A percentile compares a stretch with the other conserved stretches of the same genome.
Conservation (phyloP, 495 filamentous ascomycete species). For the Lasiosphaeriaceae sp. region DNA sequence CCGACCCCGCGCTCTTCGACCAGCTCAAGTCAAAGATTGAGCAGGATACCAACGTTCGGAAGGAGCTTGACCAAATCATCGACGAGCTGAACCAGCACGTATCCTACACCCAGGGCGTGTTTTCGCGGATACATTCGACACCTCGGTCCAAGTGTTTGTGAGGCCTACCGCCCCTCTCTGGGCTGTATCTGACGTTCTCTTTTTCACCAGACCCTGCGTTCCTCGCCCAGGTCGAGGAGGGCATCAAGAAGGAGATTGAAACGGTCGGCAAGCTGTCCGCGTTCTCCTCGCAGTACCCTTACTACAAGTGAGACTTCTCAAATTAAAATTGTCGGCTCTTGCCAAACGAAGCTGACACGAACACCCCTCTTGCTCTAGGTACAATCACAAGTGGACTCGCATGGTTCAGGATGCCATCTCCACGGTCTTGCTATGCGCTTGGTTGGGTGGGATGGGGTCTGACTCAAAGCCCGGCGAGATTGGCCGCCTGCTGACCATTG, state of each 20-base stretch:
- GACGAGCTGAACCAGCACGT: constrained; percentile 64
- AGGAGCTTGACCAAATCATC: constrained; percentile 78
- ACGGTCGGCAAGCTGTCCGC: constrained; percentile 57
- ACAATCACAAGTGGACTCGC: constrained; percentile 80
- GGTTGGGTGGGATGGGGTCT: constrained; percentile 61
- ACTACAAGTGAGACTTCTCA: constrained; percentile 68
- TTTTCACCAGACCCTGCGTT: constrained; percentile 29
- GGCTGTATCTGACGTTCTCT: neutral
- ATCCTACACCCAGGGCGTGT: constrained; percentile 68
- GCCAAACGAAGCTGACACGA: neutral
- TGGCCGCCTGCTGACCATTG: constrained; percentile 76
- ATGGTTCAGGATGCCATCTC: constrained; percentile 78
- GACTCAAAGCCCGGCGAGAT: constrained; percentile 36
- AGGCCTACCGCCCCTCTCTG: neutral
- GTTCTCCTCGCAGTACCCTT: constrained; percentile 78
- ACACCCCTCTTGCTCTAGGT: constrained; percentile 40
- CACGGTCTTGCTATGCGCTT: constrained; percentile 69
- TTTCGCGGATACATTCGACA: constrained; percentile 88
- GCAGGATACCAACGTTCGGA: constrained; percentile 73
- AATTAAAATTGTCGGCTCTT: neutral
- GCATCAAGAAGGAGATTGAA: constrained; percentile 54
- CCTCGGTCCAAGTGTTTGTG: constrained; percentile 68
- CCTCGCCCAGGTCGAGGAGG: constrained; percentile 48
- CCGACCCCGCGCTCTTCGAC: constrained; percentile 82
- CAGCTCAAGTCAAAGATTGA: constrained; percentile 86